These are phyloP conservation scores for Scheffersomyces ergatensis DNA, from an alignment of 805 yeast genomes.

Conservation along the genomic window DNA sequence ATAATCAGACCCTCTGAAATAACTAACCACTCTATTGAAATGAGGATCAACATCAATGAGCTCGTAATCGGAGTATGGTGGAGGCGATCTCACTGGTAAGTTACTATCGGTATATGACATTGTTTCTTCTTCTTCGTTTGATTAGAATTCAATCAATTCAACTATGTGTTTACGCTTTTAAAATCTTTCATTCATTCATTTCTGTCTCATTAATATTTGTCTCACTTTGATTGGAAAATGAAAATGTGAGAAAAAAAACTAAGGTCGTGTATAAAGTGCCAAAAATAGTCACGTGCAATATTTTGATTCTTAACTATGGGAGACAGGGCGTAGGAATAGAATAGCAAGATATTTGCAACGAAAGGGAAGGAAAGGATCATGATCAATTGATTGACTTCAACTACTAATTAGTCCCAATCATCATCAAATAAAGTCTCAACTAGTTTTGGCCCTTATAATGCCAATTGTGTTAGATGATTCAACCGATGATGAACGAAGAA, in stretches of 20 bases:
- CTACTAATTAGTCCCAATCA: too few species aligned
- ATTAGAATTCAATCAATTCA: neutral
- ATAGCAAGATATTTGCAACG: too few species aligned
- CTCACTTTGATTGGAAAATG: conserved; percentile 35
- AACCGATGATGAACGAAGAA: neutral
- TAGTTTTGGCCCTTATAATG: conserved; percentile 10
- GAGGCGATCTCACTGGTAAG: conserved; percentile 40
- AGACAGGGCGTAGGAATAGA: too few species aligned
- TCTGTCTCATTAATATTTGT: conserved; percentile 17
- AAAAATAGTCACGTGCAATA: too few species aligned
- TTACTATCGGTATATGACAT: conserved; percentile 41
- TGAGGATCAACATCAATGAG: conserved; percentile 78
- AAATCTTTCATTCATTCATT: conserved; percentile 1
- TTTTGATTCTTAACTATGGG: too few species aligned
- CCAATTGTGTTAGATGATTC: conserved; percentile 19
- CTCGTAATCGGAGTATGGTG: conserved; percentile 39
- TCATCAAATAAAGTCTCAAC: too few species aligned
- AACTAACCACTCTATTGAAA: conserved; percentile 67
- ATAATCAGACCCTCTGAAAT: conserved; percentile 68
- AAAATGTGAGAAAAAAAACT: neutral
- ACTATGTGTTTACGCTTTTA: neutral
- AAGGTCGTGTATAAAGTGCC: neutral
- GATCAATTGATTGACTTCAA: too few species aligned
- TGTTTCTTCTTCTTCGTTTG: conserved; percentile 6
- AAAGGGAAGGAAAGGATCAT: too few species aligned